Evolutionary conservation across 768 basidiomycete species (phyloP).

Genomic region (Holtermannia corniformis): DNA sequence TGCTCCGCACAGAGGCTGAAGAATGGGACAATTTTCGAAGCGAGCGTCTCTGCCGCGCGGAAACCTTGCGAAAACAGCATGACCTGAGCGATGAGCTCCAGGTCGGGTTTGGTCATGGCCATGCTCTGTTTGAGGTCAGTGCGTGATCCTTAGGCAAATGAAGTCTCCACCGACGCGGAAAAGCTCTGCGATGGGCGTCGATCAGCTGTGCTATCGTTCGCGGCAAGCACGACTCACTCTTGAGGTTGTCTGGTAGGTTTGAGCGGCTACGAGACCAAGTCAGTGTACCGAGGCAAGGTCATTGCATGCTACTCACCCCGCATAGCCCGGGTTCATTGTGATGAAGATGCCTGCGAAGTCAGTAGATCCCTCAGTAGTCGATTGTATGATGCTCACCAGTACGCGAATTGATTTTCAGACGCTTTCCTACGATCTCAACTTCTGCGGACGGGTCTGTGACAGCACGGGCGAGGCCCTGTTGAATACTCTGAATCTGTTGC

Average conservation of each 20-base stretch:
- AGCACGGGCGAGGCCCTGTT: constrained; percentile 79
- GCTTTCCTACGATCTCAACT: constrained; percentile 93
- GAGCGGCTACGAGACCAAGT: constrained; percentile 57
- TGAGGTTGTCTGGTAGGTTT: constrained; percentile 46
- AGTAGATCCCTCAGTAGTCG: not conserved
- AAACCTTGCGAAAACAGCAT: constrained; percentile 99
- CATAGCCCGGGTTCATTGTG: constrained; percentile 97
- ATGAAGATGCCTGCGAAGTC: constrained; percentile 74
- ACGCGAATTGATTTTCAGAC: constrained; percentile 80
- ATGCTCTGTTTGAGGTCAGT: constrained; percentile 51
- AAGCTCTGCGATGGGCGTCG: constrained; percentile 59
- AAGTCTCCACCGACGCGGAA: constrained; percentile 61
- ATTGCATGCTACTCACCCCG: constrained; percentile 44
- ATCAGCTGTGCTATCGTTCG: not conserved
- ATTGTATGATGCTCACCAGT: constrained; percentile 54
- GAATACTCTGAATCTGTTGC: constrained; percentile 97
- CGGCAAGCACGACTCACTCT: constrained; percentile 37
- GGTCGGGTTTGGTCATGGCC: constrained; percentile 98
- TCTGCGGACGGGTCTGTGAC: constrained; percentile 76
- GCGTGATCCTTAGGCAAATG: constrained; percentile 4
- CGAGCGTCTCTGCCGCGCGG: constrained; percentile 92
- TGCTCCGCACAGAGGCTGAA: constrained; percentile 98
- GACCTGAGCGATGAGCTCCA: constrained; percentile 97
- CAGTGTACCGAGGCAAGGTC: not conserved
- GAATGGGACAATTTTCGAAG: constrained; percentile 96